Conservation (phyloP, 2,329 filamentous ascomycete species). For the Alternaria ethzedia region DNA sequence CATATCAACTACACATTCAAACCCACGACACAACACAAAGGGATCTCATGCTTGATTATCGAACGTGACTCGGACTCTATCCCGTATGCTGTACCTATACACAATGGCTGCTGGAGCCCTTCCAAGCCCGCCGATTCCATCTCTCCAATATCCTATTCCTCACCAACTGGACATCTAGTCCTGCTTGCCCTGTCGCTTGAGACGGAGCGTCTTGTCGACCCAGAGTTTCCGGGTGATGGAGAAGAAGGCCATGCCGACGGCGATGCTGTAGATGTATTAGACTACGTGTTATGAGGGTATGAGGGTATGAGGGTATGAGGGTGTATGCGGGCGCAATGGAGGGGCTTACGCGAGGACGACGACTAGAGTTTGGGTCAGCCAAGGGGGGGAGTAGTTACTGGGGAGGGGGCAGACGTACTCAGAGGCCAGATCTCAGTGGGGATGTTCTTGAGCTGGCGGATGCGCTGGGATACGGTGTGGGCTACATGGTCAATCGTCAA, state of each 20-base stretch:
- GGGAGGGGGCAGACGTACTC: conserved; percentile 78
- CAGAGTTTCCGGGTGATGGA: conserved; percentile 81
- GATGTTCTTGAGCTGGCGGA: conserved; percentile 87
- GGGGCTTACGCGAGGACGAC: conserved; percentile 79
- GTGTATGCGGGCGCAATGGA: background rate
- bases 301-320: background rate
- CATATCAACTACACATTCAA: background rate
- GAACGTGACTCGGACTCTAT: conserved; percentile 18
- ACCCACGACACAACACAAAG: conserved; percentile 32
- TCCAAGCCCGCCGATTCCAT: conserved; percentile 13
- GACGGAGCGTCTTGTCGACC: conserved; percentile 90
- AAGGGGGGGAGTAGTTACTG: no score
- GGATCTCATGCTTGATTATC: conserved; percentile 34
- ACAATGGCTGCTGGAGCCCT: conserved; percentile 26
- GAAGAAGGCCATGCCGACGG: conserved; percentile 81
- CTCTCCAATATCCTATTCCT: background rate
- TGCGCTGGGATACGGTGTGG: conserved; percentile 94
- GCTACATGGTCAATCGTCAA: conserved; percentile 60
- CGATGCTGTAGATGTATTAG: conserved; percentile 56
- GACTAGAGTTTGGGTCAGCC: conserved; percentile 62
- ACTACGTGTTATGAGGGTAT: conserved; percentile 12
- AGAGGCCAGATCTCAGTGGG: conserved; percentile 94
- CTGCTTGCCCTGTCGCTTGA: conserved; percentile 68
- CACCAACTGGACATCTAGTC: conserved; percentile 25
- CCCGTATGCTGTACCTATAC: conserved; percentile 30